Evolutionary conservation across 2,329 filamentous ascomycete species (phyloP).

Genomic region (Penicillium carneum): DNA sequence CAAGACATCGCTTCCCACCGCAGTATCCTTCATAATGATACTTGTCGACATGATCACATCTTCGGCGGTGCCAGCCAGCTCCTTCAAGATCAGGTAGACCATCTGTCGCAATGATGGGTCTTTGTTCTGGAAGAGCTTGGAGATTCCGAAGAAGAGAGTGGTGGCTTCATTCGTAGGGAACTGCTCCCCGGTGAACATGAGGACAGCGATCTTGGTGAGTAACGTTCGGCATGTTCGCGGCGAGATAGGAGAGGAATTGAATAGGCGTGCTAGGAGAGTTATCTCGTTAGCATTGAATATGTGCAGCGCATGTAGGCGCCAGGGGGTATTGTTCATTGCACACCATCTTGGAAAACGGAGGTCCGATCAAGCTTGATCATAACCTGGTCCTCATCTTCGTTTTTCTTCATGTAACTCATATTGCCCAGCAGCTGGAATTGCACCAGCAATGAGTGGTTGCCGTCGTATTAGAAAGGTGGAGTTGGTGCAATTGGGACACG

Average conservation of each 20-base stretch:
- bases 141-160: conserved; percentile 97
- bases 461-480: conserved; percentile 33
- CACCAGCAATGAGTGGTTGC: conserved; percentile 40
- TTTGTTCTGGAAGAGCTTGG: conserved; percentile 99
- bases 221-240: conserved; percentile 97
- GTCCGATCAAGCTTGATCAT: conserved; percentile 98
- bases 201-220: conserved; percentile 93
- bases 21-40: conserved; percentile 99
- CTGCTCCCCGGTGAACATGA: conserved; percentile 94
- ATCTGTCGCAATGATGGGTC: conserved; percentile 97
- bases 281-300: conserved; percentile 25
- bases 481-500: conserved; percentile 38
- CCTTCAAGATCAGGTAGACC: conserved; percentile 98
- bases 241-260: conserved; percentile 96
- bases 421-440: conserved; percentile 45
- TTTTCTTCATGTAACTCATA: conserved; percentile 99
- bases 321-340: conserved; percentile 41
- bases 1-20: conserved; percentile 89
- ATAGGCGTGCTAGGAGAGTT: conserved; percentile 77
- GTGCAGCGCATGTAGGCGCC: conserved; percentile 33
- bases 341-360: conserved; percentile 98
- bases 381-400: conserved; percentile 92
- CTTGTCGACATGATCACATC: conserved; percentile 99
- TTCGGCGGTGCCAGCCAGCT: conserved; percentile 91
- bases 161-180: conserved; percentile 98